Percentiles rank a stretch among this genome's conserved stretches.
phyloP scores from a whole-genome alignment of 345 rosid species.

The Hypericum perforatum region DNA sequence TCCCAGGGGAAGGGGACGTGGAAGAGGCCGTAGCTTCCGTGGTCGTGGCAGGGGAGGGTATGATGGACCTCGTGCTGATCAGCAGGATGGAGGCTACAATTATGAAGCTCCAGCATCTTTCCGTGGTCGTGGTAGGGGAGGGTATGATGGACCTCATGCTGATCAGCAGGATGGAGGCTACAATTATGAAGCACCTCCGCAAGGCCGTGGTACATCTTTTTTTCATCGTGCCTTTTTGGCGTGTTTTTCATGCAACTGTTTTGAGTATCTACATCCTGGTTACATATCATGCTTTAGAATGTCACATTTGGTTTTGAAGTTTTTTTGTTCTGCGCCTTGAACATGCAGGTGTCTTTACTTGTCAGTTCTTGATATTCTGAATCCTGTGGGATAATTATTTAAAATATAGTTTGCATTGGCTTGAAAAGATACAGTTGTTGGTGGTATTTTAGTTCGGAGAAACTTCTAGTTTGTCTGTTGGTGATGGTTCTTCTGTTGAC shows the following conservation, averaged over 20 bases:
- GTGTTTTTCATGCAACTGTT: background rate
- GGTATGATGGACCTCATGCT: too few relatives aligned
- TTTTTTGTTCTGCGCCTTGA: too few relatives aligned
- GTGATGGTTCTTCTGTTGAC: too few relatives aligned
- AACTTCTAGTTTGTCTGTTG: too few relatives aligned
- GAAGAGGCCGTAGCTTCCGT: constrained; percentile 65
- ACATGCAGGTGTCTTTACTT: too few relatives aligned
- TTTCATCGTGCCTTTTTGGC: background rate
- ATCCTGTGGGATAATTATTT: too few relatives aligned
- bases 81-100: constrained; percentile 59
- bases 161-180: background rate
- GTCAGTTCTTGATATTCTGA: too few relatives aligned
- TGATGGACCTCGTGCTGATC: constrained; percentile 59
- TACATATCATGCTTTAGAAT: too few relatives aligned
- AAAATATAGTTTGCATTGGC: background rate
- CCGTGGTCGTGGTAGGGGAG: too few relatives aligned
- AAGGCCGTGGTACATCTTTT: constrained; percentile 16
- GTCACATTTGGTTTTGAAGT: too few relatives aligned
- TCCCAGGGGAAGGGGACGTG: constrained; percentile 25
- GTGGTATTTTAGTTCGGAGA: background rate
- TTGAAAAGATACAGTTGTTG: background rate
- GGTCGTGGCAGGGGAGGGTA: constrained; percentile 85
- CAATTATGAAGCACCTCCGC: constrained; percentile 20
- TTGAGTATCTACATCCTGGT: too few relatives aligned
- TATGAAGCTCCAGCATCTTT: constrained; percentile 26